Percentiles rank a stretch among this genome's conserved stretches.
Conservation (phyloP, 352 stramenopile species). For the Pythium vanterpoolii region DNA sequence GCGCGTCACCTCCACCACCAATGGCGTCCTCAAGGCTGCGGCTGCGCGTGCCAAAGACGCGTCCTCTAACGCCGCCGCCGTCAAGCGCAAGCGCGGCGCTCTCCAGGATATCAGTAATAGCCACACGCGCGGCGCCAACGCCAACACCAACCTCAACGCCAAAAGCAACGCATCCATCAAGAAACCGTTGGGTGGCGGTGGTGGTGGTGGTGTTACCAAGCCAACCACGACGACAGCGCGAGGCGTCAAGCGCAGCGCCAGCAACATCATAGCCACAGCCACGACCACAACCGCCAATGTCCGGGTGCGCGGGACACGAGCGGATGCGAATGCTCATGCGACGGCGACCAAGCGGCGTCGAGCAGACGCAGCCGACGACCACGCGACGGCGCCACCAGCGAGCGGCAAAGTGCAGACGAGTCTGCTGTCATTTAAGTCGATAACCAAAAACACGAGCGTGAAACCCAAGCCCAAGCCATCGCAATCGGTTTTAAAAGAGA, state of each 20-base stretch:
- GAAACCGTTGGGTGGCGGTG: slow-evolving; percentile 18
- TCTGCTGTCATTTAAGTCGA: slow-evolving; percentile 61
- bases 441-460: slow-evolving; percentile 11
- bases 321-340: not conserved
- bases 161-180: slow-evolving; percentile 15
- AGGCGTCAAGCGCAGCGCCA: slow-evolving; percentile 9
- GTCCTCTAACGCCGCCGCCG: not conserved
- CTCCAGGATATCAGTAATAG: slow-evolving; percentile 82
- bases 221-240: slow-evolving; percentile 2
- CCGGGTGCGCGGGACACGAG: not conserved
- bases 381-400: not conserved
- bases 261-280: not conserved
- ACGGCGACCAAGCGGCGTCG: slow-evolving; percentile 26
- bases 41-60: not conserved
- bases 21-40: not conserved
- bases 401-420: slow-evolving; percentile 63
- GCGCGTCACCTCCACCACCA: not conserved
- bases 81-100: slow-evolving; percentile 75
- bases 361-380: slow-evolving; percentile 29
- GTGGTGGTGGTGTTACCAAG: slow-evolving; percentile 6
- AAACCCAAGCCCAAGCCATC: slow-evolving; percentile 6
- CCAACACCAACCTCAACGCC: not conserved
- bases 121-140: slow-evolving; percentile 31
- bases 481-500: not conserved
- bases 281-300: slow-evolving; percentile 10